Percentiles rank a stretch among this genome's conserved stretches.
phyloP scores from a whole-genome alignment of 352 stramenopile genomes.

The Pythium sp. region DNA sequence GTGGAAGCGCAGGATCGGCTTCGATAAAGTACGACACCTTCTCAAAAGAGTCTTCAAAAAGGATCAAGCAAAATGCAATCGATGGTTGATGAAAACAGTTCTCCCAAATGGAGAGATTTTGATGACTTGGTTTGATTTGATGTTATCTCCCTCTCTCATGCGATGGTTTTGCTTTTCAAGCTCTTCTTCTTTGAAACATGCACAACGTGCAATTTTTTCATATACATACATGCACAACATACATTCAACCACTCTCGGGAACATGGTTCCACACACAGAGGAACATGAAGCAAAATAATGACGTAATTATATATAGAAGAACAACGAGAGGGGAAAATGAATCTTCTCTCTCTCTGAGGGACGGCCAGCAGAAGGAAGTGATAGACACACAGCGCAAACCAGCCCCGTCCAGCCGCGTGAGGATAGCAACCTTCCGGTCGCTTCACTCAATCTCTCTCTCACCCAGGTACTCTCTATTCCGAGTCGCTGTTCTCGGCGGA shows the following conservation, averaged over 20 bases:
- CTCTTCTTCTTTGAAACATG: neutral
- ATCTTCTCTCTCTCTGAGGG: neutral
- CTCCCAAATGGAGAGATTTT: neutral
- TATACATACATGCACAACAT: conserved; percentile 11
- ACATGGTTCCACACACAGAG: neutral
- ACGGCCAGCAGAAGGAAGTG: neutral
- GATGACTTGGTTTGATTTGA: neutral
- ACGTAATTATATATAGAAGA: conserved; percentile 19
- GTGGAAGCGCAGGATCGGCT: conserved; percentile 3
- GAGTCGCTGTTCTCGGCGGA: conserved; percentile 63
- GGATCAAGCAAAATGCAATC: neutral
- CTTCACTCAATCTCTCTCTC: neutral
- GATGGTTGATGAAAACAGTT: neutral
- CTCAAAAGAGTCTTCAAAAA: neutral
- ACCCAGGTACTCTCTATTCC: conserved; percentile 37
- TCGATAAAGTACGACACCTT: conserved; percentile 10
- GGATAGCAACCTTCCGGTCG: too few species aligned
- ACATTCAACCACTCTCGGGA: neutral
- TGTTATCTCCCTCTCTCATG: neutral
- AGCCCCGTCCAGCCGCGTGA: neutral
- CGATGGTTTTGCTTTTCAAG: neutral
- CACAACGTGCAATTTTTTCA: neutral
- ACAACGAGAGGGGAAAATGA: neutral
- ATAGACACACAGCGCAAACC: neutral
- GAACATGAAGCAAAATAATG: conserved; percentile 19